Base-by-base conservation (phyloP, 2,329 filamentous ascomycete genomes). In the Claviceps sp. region DNA sequence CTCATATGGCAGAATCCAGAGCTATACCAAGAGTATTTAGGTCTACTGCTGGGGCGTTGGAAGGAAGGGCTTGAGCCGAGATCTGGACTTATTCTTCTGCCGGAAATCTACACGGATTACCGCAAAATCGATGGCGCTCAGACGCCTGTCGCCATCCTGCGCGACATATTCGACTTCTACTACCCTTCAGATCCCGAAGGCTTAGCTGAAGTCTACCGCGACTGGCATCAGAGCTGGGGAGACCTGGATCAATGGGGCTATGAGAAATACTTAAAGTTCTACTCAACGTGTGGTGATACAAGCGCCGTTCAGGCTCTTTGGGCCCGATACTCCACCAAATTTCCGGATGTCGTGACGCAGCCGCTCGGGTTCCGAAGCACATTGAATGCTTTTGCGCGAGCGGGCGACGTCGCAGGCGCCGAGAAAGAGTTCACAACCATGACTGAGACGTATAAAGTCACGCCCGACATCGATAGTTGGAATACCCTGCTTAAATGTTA, bases 401-500 rank as follows among this genome's bases (percentile, higher is more conserved):
- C 79, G 48, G 85, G 82, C 2, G 80, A 95, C 57, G 64, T 84
- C 0, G 61, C 70, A 3, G 72, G 78, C 49, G 80, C 84, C 0
- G 68, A 77, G 48, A 64, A 70, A 19, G 76, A 83, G 39, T 85
- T 96, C 55, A 62, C 79, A 47, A 71, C 75, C n/a, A 79, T 93
- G 52, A 62, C 64, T 24, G 59, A 68, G 6, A 71, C 79, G 48
- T 83, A 82, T 59, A 67, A 70, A 1, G 59, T 85, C 16, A 57
- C 70, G 43, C 84, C 83, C 6, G 78, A 81, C 56, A 64, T 75
- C 1, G 64, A 73, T 39, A 80, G 77, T 56, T 95, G 85, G 84
- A 95, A 95, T 61, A 81, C 83, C 22, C 67, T 95, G 30, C 72
- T 97, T 46, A 80, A 84, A 60, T 83, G 85, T 2, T 78, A 89